Conservation (phyloP, 495 filamentous ascomycete species). For the Trichoderma parareesei region DNA sequence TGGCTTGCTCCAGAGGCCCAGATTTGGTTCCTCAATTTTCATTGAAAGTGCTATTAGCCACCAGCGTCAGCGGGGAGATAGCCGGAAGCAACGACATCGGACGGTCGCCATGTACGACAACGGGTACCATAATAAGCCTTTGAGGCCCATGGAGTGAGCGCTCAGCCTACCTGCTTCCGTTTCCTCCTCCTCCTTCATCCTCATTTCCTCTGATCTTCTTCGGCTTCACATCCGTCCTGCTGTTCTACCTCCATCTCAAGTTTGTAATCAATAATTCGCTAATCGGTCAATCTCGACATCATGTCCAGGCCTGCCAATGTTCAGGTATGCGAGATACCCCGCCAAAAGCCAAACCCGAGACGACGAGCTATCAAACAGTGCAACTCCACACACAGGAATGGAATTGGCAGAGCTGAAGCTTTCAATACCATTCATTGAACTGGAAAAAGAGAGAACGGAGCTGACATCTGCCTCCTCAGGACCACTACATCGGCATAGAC, state of each 20-base stretch:
- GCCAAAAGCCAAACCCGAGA: background rate
- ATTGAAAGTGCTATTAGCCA: background rate
- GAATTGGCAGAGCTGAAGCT: background rate
- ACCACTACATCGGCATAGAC: slow-evolving; percentile 83
- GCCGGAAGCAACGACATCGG: background rate
- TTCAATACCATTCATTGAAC: background rate
- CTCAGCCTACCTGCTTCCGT: background rate
- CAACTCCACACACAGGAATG: background rate
- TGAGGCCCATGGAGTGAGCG: slow-evolving; percentile 11
- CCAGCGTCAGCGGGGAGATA: slow-evolving; percentile 1
- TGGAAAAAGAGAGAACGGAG: too few relatives aligned
- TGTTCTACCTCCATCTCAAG: background rate
- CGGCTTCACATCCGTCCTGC: background rate
- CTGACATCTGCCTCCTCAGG: slow-evolving; percentile 18
- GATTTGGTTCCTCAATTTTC: background rate
- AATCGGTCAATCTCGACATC: background rate
- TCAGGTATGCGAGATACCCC: background rate
- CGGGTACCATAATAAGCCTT: slow-evolving; percentile 12
- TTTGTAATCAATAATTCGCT: background rate
- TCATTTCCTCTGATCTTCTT: background rate
- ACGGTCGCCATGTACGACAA: slow-evolving; percentile 5
- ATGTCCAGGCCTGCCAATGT: background rate
- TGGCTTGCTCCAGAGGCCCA: background rate
- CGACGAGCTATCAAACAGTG: too few relatives aligned
- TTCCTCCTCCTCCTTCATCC: background rate